phyloP scores from a whole-genome alignment of 2,329 filamentous ascomycete genomes.

The Pyrenophora seminiperda region DNA sequence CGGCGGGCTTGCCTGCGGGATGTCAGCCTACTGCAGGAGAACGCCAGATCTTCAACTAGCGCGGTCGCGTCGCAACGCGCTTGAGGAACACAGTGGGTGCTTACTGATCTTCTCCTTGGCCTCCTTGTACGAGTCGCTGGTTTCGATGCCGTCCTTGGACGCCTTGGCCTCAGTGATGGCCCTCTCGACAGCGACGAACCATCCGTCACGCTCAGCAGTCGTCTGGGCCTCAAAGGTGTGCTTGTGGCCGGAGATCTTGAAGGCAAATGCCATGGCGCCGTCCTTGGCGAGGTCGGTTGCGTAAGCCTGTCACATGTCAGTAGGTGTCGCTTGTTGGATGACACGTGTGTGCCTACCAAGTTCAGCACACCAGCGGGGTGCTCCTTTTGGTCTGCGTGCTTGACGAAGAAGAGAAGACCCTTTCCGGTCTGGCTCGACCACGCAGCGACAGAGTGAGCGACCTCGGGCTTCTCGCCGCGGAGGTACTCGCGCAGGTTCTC shows the following conservation, averaged over 20 bases:
- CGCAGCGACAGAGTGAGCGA: constrained; percentile 78
- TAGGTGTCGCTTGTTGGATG: not conserved
- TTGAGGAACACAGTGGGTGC: constrained; percentile 36
- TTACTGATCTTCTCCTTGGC: constrained; percentile 73
- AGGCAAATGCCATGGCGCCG: constrained; percentile 79
- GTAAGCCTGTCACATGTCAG: constrained; percentile 60
- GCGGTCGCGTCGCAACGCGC: constrained; percentile 28
- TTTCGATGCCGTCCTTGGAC: constrained; percentile 71
- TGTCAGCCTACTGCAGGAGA: constrained; percentile 45
- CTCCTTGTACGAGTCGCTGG: constrained; percentile 87
- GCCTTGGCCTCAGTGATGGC: constrained; percentile 73
- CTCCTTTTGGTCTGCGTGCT: constrained; percentile 81
- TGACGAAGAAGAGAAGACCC: constrained; percentile 89
- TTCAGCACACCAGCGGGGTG: constrained; percentile 81
- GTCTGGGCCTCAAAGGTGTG: constrained; percentile 82
- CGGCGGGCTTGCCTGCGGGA: constrained; percentile 47
- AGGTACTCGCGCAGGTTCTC: constrained; percentile 78
- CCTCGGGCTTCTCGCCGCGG: constrained; percentile 83
- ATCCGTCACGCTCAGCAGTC: constrained; percentile 85
- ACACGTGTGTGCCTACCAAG: constrained; percentile 65
- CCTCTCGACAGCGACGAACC: constrained; percentile 75
- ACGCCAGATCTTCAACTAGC: constrained; percentile 36
- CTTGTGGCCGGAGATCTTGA: constrained; percentile 86
- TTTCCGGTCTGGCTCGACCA: constrained; percentile 95
- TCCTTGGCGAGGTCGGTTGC: constrained; percentile 75